Base-by-base conservation (phyloP, 148 eudicot species). In the Oxyria digyna region DNA sequence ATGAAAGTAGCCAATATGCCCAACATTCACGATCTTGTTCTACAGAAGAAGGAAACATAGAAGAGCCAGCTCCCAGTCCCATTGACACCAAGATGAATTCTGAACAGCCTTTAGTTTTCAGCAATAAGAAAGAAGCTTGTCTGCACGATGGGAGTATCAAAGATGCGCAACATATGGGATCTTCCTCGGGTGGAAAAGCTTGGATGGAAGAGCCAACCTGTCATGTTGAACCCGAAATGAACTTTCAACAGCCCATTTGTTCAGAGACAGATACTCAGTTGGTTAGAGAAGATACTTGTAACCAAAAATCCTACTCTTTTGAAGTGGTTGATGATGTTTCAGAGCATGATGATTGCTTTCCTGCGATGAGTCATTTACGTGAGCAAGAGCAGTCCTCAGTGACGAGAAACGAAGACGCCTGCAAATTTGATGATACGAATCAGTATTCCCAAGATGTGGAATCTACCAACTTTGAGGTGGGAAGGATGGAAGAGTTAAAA, bases 361-460 rank as follows among this genome's bases (percentile, higher is more conserved):
- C 57, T 49, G 57, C 26, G 17, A 52, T 10, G 13, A 24, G 26
- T 49, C 57, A 49, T 21, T 6, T 49, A 49, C 9, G 26, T 20
- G 12, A 49, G 57, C 57, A 69, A 43, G 62, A 23, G 62, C 67
- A 32, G 66, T 69, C 42, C 37, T 33, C 7, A 46, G 18, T 63
- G n/a, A 75, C 70, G 63, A 77, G 77, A 70, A 35, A 52, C 43
- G 74, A 69, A 68, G 86, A 75, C 69, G 42, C 74, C 29, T 2
- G 31, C 12, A 31, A 3, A 52, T 23, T 29, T 52, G 29, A 52
- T 24, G 14, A 23, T 23, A 21, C 62, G 24, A 31, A 52, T 52
- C 62, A 52, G 17, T 52, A 11, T 52, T 2, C 62, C 4, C 62
- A 52, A 52, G 62, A 52, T 52, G 62, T 23, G 62, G 62, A 52